phyloP scores from a whole-genome alignment of 148 eudicot species.

The Selenicereus undatus region DNA sequence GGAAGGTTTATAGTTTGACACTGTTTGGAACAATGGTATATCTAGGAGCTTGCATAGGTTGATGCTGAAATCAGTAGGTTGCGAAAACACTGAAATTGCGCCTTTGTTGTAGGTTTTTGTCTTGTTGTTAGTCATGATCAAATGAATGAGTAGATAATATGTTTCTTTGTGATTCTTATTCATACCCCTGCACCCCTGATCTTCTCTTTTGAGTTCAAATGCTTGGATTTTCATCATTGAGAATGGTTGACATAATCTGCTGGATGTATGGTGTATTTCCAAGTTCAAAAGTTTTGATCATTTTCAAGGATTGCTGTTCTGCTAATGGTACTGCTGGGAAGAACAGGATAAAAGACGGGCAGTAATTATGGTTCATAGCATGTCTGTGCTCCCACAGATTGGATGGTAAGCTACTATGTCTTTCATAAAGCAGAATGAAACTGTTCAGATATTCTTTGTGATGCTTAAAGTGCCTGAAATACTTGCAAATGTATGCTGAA shows the following conservation, averaged over 20 bases:
- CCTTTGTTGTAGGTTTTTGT: background rate
- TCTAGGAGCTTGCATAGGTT: slow-evolving; percentile 6
- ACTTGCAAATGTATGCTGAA: background rate
- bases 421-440: background rate
- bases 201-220: background rate
- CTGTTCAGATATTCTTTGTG: background rate
- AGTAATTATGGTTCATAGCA: too few relatives aligned
- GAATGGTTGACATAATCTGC: background rate
- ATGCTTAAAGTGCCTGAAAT: background rate
- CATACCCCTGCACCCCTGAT: background rate
- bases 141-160: background rate
- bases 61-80: slow-evolving; percentile 6
- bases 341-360: too few relatives aligned
- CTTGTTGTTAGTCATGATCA: background rate
- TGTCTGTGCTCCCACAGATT: background rate
- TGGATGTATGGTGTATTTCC: background rate
- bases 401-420: background rate
- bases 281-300: too few relatives aligned
- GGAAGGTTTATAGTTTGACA: background rate
- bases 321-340: too few relatives aligned
- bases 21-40: background rate
- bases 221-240: background rate
- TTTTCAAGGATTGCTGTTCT: too few relatives aligned
- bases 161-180: background rate
- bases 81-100: background rate